A percentile compares a stretch with the other conserved stretches of the same genome.
These are phyloP conservation scores for Mycena belliarum DNA, from an alignment of 768 basidiomycete species.

Conservation along the genomic window DNA sequence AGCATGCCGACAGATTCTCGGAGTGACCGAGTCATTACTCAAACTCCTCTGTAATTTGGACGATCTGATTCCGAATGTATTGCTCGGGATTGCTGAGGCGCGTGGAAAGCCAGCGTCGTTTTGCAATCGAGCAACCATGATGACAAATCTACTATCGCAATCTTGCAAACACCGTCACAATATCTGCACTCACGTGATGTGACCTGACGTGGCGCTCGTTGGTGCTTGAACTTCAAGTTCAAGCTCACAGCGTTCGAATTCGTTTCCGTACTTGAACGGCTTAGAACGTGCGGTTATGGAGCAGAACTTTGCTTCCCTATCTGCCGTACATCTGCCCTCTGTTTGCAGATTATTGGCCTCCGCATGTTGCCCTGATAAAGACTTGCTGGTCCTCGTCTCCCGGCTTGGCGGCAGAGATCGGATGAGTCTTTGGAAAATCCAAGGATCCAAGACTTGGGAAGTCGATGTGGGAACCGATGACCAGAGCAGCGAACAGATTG, in stretches of 20 bases:
- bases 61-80: too few species aligned
- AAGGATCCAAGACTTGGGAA: conserved; percentile 83
- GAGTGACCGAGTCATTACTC: too few species aligned
- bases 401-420: conserved; percentile 68
- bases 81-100: too few species aligned
- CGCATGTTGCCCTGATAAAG: conserved; percentile 86
- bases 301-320: conserved; percentile 59
- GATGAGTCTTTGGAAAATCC: conserved; percentile 78
- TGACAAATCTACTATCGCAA: too few species aligned
- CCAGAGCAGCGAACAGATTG: conserved; percentile 48
- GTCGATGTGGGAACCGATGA: conserved; percentile 58
- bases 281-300: neutral
- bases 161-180: too few species aligned
- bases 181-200: conserved; percentile 1
- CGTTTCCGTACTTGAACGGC: too few species aligned
- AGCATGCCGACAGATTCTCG: too few species aligned
- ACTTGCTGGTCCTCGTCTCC: conserved; percentile 68
- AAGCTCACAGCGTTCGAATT: too few species aligned
- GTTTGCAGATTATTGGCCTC: conserved; percentile 58
- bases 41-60: too few species aligned
- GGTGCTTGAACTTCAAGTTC: too few species aligned
- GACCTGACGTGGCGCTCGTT: neutral
- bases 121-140: too few species aligned
- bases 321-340: conserved; percentile 55
- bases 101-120: too few species aligned